Base-by-base conservation (phyloP, 768 basidiomycete genomes). In the Mycena epipterygia region DNA sequence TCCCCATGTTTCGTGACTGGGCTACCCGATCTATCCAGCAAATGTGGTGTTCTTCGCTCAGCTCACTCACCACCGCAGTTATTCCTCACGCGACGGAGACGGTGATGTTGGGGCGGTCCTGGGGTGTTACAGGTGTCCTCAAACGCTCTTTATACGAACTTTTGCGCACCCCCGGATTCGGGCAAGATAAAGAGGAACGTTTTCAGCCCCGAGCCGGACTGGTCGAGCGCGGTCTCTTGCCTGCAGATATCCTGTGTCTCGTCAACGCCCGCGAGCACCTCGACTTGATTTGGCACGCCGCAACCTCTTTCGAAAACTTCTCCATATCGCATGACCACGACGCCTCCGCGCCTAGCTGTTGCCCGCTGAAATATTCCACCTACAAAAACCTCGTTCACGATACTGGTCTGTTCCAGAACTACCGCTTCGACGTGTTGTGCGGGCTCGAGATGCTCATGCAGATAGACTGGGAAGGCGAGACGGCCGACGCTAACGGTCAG, bases 111-210 rank as follows among this genome's bases (percentile, higher is more conserved):
- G 81, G 81, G 17, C 78, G 78, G 5, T 48, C 70, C 11, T 81
- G 73, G 68, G 72, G 71, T 19, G 49, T 83, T 17, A 69, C 70
- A 9, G 44, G 53, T 1, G 72, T 84, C 5, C 75, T 79, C 21
- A 81, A 82, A 42, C 75, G 79, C 33, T 81, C 82, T 16, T 80
- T 79, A 53, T 84, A 83, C 71, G 82, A 84, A 69, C 74, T 84
- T 25, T 67, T 82, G 23, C 75, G 83, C 30, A 71, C 70, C 16
- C 67, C 71, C 2, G 72, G 63, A 32, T 78, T 81, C 66, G 78
- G 76, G 13, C 79, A 81, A 64, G 61, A 71, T 21, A 33, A 66
- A 8, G 35, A 32, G 19, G 27, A 39, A 6, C 42, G 19, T 11
- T n/a, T 39, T 7, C 32, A 25, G 16, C 33, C 25, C 9, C 29